phyloP scores from a whole-genome alignment of 2,329 filamentous ascomycete species.

The Ophiostoma ulmi region DNA sequence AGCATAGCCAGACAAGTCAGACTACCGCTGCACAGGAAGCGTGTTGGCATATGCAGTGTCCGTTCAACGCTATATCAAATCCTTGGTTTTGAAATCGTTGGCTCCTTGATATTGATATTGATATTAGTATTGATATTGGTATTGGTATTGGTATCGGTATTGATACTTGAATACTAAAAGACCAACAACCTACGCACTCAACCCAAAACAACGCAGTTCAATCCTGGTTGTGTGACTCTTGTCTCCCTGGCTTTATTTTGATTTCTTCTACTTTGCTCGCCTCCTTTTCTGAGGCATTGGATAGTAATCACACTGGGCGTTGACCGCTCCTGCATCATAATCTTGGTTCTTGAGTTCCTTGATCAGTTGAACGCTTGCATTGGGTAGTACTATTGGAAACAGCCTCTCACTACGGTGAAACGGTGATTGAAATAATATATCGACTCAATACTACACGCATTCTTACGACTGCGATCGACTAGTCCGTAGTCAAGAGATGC shows the following conservation, averaged over 20 bases:
- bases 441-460: too few relatives aligned
- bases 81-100: neutral
- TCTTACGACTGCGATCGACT: too few relatives aligned
- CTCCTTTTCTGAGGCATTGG: neutral
- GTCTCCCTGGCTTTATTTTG: neutral
- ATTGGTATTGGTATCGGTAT: too few relatives aligned
- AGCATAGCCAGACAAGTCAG: neutral
- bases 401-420: too few relatives aligned
- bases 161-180: neutral
- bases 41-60: constrained; percentile 11
- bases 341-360: neutral
- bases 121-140: too few relatives aligned
- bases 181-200: neutral
- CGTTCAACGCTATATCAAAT: neutral
- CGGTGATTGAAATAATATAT: too few relatives aligned
- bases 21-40: neutral
- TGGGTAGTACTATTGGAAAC: neutral
- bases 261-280: neutral
- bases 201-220: neutral
- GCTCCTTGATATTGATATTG: too few relatives aligned
- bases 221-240: neutral
- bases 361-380: neutral
- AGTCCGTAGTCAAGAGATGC: neutral
- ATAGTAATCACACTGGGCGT: neutral
- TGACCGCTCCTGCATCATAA: neutral